Conservation (phyloP, 2,329 filamentous ascomycete species). For the Cordyceps javanica region DNA sequence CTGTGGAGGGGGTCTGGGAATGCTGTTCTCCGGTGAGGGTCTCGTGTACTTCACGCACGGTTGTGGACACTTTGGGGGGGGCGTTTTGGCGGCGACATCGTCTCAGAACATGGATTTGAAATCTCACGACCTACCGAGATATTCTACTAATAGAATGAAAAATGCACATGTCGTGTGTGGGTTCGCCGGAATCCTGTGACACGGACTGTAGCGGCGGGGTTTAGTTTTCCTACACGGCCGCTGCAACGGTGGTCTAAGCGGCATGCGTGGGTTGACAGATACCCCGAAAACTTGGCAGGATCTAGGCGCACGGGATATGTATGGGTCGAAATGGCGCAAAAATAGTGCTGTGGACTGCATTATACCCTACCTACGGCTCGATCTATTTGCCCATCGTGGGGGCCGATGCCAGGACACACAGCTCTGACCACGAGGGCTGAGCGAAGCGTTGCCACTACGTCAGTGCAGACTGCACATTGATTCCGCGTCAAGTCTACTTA, state of each 20-base stretch:
- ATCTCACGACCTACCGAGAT: not conserved
- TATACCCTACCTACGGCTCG: not conserved
- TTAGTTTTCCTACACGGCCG: not conserved
- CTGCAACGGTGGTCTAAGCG: not conserved
- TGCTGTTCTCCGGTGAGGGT: not conserved
- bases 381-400: not conserved
- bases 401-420: not conserved
- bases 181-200: not conserved
- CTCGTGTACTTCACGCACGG: not conserved
- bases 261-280: not conserved
- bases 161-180: not conserved
- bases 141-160: not conserved
- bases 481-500: too few species aligned
- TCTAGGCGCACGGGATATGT: not conserved
- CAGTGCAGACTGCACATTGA: too few species aligned
- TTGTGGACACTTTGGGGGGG: not conserved
- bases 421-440: not conserved
- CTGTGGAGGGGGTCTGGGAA: not conserved
- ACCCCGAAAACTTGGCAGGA: not conserved
- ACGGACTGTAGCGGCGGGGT: slow-evolving; percentile 3
- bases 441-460: too few species aligned
- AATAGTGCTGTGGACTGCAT: not conserved
- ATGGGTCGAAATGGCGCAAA: not conserved
- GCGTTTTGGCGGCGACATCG: not conserved
- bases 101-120: not conserved